Evolutionary conservation across 2,329 filamentous ascomycete species (phyloP).

Genomic region (Coniochaeta pulveracea): DNA sequence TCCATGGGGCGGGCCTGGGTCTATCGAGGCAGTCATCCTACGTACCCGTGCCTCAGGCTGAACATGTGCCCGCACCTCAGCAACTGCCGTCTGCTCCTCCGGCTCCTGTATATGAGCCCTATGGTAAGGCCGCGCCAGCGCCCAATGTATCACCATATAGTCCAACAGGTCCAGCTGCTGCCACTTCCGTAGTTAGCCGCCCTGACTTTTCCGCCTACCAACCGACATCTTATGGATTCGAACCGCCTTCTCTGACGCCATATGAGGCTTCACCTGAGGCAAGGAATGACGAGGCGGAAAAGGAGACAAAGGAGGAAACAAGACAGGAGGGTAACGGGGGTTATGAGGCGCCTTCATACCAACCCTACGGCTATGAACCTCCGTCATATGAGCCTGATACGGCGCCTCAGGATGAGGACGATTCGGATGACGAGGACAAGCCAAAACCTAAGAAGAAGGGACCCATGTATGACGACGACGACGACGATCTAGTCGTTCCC

Average conservation of each 20-base stretch:
- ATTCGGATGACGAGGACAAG: constrained; percentile 32
- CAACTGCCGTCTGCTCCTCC: constrained; percentile 7
- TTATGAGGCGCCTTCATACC: constrained; percentile 19
- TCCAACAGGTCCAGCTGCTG: constrained; percentile 5
- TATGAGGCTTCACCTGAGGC: constrained; percentile 14
- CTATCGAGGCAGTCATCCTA: constrained; percentile 16
- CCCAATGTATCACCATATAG: constrained; percentile 11
- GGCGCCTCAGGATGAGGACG: constrained; percentile 30
- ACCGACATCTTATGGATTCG: constrained; percentile 37
- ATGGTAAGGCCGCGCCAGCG: constrained; percentile 6
- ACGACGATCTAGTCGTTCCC: constrained; percentile 49
- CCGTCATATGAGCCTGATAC: constrained; percentile 51
- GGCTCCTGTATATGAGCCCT: constrained; percentile 10
- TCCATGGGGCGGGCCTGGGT: constrained; percentile 14
- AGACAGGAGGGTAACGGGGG: constrained; percentile 10
- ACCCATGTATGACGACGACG: constrained; percentile 68
- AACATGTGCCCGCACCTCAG: not conserved
- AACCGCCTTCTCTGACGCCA: constrained; percentile 29
- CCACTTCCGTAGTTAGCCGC: not conserved
- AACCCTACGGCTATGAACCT: constrained; percentile 42
- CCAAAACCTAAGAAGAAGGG: constrained; percentile 60
- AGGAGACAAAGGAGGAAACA: constrained; percentile 5
- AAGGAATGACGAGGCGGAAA: constrained; percentile 11
- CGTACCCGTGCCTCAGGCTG: constrained; percentile 7
- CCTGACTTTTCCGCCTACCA: constrained; percentile 24